These are phyloP conservation scores for Phytophthora pistaciae DNA, from an alignment of 352 stramenopile genomes.

Conservation along the genomic window DNA sequence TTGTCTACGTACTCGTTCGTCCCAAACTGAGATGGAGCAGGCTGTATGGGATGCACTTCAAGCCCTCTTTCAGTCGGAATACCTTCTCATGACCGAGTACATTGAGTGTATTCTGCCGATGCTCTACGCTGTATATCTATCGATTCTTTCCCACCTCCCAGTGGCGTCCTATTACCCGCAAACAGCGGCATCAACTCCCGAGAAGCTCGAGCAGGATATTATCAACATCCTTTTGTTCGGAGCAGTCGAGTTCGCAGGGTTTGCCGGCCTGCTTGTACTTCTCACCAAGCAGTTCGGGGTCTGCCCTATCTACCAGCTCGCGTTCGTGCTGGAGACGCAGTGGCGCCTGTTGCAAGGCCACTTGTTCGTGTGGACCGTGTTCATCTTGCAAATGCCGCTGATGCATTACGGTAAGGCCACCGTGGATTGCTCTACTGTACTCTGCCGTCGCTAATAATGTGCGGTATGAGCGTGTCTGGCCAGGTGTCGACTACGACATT, in stretches of 20 bases:
- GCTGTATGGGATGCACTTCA: conserved; percentile 5
- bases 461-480: background rate
- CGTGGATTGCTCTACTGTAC: background rate
- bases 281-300: conserved; percentile 21
- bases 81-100: conserved; percentile 11
- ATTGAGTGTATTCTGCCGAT: conserved; percentile 11
- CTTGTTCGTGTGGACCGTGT: conserved; percentile 33
- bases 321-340: conserved; percentile 45
- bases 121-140: conserved; percentile 2
- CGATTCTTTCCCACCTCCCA: conserved; percentile 2
- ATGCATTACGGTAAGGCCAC: conserved; percentile 25
- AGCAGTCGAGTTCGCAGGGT: conserved; percentile 13
- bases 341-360: conserved; percentile 20
- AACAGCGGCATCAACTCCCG: conserved; percentile 1
- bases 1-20: background rate
- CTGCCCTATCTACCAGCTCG: conserved; percentile 31
- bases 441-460: background rate
- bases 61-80: conserved; percentile 11
- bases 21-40: background rate
- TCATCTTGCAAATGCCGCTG: conserved; percentile 32
- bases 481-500: background rate
- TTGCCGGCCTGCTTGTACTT: conserved; percentile 10
- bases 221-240: conserved; percentile 12
- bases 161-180: conserved; percentile 19
- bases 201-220: background rate